Percentiles rank a stretch among this genome's conserved stretches.
These are phyloP conservation scores for Macrophomina pseudophaseolina DNA, from an alignment of 2,329 filamentous ascomycete species.

Conservation along the genomic window DNA sequence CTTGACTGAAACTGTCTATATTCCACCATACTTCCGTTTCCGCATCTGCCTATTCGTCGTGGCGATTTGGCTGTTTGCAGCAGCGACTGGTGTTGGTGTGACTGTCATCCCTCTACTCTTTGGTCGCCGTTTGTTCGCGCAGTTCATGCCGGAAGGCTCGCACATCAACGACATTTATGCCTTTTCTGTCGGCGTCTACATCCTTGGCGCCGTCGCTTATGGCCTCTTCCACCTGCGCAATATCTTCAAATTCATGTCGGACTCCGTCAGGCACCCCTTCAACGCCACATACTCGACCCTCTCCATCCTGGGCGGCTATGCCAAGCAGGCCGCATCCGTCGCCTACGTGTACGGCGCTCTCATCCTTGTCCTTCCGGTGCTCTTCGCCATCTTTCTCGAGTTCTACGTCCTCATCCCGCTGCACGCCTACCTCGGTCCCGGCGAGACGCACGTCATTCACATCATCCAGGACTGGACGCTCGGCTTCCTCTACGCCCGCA, in stretches of 20 bases:
- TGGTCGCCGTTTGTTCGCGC: constrained; percentile 77
- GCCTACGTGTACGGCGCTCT: constrained; percentile 78
- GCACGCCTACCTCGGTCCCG: constrained; percentile 69
- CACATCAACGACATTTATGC: constrained; percentile 95
- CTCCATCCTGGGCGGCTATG: constrained; percentile 32
- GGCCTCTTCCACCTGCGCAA: constrained; percentile 57
- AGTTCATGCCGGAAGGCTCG: constrained; percentile 66
- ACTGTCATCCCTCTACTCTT: constrained; percentile 87
- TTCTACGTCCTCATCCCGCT: constrained; percentile 87
- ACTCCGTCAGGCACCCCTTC: constrained; percentile 38
- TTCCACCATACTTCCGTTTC: constrained; percentile 82
- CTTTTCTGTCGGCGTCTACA: constrained; percentile 87
- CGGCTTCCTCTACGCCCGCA: constrained; percentile 86
- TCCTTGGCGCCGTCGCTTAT: constrained; percentile 73
- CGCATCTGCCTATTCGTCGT: constrained; percentile 86
- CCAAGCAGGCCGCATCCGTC: constrained; percentile 56
- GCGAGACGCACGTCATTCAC: constrained; percentile 72
- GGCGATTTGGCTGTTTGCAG: constrained; percentile 92
- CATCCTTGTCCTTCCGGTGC: constrained; percentile 77
- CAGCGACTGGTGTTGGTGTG: constrained; percentile 79
- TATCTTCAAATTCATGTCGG: constrained; percentile 35
- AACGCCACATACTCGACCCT: constrained; percentile 34
- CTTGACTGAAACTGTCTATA: constrained; percentile 63
- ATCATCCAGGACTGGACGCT: constrained; percentile 94
- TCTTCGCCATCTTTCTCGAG: constrained; percentile 81